Conservation (phyloP, 2,329 filamentous ascomycete genomes). For the Metarhizium guizhouense region DNA sequence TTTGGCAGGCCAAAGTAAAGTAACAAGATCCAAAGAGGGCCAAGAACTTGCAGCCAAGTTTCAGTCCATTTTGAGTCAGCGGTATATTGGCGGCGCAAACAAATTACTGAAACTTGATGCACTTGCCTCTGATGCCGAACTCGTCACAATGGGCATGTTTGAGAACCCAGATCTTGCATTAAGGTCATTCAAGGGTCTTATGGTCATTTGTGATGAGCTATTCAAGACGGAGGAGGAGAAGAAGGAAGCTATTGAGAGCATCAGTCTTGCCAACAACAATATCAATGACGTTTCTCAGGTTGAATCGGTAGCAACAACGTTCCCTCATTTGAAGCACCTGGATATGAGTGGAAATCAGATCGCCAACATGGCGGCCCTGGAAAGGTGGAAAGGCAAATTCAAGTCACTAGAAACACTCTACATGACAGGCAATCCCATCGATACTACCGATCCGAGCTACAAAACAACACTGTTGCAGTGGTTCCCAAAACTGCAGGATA, state of each 20-base stretch:
- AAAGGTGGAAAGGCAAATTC: constrained; percentile 73
- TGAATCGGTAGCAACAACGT: constrained; percentile 64
- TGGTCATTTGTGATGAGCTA: constrained; percentile 72
- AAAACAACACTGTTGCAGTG: constrained; percentile 63
- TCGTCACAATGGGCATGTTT: constrained; percentile 70
- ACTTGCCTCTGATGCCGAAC: constrained; percentile 61
- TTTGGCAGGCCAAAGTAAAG: constrained; percentile 22
- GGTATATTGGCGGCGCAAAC: constrained; percentile 58
- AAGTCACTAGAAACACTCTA: constrained; percentile 72
- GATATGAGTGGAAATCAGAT: constrained; percentile 83
- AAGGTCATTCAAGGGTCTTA: constrained; percentile 88
- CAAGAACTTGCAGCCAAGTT: constrained; percentile 61
- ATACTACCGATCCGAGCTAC: constrained; percentile 49
- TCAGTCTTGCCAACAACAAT: constrained; percentile 74
- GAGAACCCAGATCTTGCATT: constrained; percentile 59
- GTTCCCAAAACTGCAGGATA: constrained; percentile 70
- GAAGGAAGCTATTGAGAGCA: constrained; percentile 68
- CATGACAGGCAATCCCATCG: constrained; percentile 68
- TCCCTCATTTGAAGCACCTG: constrained; percentile 80
- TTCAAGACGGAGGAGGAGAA: constrained; percentile 68
- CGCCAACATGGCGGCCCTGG: constrained; percentile 55
- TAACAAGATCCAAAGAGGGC: constrained; percentile 40
- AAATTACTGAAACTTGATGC: constrained; percentile 81
- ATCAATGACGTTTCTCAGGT: constrained; percentile 65
- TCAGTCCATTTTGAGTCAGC: constrained; percentile 58